A percentile compares a stretch with the other conserved stretches of the same genome.
Evolutionary conservation across 169 alveolate species (phyloP).

Genomic region (Cryptosporidium bovis): DNA sequence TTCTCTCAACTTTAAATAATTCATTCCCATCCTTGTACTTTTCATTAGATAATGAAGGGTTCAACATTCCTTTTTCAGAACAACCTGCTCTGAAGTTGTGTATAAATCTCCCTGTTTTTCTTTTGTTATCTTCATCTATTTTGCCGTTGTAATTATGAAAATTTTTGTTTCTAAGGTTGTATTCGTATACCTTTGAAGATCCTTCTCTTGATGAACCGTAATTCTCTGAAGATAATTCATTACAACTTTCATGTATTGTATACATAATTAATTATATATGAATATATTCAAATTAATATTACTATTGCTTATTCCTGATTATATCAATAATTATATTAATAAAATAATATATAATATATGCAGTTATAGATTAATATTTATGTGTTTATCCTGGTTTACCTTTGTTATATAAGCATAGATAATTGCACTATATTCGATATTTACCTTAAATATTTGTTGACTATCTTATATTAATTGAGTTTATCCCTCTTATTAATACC

Average conservation of each 20-base stretch:
- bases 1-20: not conserved
- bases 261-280: conserved; percentile 7
- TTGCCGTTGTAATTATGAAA: conserved; percentile 2
- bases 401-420: no score
- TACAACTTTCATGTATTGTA: conserved; percentile 67
- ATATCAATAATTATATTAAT: no score
- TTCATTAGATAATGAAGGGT: not conserved
- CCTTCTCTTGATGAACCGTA: not conserved
- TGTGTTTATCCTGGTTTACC: no score
- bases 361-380: no score
- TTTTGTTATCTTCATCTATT: not conserved
- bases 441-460: no score
- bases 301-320: no score
- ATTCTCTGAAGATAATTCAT: not conserved
- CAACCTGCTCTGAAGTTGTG: conserved; percentile 38
- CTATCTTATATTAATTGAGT: no score
- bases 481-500: no score
- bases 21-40: not conserved
- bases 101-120: not conserved
- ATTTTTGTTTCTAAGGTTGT: conserved; percentile 20
- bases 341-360: no score
- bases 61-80: not conserved
- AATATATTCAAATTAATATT: no score
- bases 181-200: conserved; percentile 7
- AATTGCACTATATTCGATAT: no score